Conservation (phyloP, 768 basidiomycete genomes). For the Hypsizygus marmoreus region DNA sequence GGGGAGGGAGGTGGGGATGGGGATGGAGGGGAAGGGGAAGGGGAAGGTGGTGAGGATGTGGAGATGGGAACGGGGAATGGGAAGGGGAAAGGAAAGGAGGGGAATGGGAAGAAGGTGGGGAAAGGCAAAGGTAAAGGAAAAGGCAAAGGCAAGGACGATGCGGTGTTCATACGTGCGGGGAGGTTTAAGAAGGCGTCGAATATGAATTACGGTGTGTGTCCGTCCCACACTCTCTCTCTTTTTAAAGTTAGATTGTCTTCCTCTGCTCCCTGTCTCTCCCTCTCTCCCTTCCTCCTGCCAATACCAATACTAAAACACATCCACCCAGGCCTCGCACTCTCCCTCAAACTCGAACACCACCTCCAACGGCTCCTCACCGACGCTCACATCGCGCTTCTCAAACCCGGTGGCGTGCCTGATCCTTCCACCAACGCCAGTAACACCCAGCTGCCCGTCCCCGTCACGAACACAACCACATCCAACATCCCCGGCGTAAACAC, state of each 20-base stretch:
- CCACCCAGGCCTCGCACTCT: slow-evolving; percentile 55
- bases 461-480: no score
- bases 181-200: slow-evolving; percentile 95
- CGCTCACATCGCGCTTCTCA: background rate
- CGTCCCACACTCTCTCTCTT: background rate
- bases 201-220: slow-evolving; percentile 72
- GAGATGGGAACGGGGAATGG: slow-evolving; percentile 8
- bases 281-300: no score
- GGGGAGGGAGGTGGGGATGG: background rate
- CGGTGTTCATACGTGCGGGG: slow-evolving; percentile 71
- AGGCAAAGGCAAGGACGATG: slow-evolving; percentile 15
- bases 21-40: background rate
- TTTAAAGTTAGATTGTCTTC: background rate
- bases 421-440: slow-evolving; percentile 24
- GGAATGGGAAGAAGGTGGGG: background rate
- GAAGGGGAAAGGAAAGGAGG: background rate
- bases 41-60: background rate
- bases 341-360: slow-evolving; percentile 57
- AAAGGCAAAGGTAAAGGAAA: slow-evolving; percentile 1
- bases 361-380: slow-evolving; percentile 44
- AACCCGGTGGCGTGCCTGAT: slow-evolving; percentile 11
- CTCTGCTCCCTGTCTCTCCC: no score
- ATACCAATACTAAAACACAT: no score
- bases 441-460: no score
- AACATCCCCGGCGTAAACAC: no score